Conservation (phyloP, 1,139 yeast species). For the Suhomyces anneliseae region DNA sequence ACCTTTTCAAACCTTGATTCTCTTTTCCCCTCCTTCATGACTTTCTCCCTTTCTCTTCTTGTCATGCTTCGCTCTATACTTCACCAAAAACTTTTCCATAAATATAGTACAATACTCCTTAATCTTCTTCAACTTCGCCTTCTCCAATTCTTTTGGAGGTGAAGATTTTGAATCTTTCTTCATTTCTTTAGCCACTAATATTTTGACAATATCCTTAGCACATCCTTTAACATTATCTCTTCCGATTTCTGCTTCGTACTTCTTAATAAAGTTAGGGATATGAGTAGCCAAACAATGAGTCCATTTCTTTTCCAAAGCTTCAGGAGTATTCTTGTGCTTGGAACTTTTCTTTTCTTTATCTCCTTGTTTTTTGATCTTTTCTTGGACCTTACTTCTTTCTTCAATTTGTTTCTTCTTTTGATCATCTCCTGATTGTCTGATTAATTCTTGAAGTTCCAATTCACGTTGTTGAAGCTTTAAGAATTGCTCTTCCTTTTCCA, state of each 20-base stretch:
- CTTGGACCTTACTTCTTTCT: conserved; percentile 14
- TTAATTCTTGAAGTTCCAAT: conserved; percentile 37
- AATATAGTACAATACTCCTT: conserved; percentile 62
- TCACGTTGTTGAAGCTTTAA: conserved; percentile 28
- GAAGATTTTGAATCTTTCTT: conserved; percentile 37
- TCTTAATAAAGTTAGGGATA: conserved; percentile 77
- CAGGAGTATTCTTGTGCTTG: conserved; percentile 2
- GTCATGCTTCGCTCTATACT: conserved; percentile 43
- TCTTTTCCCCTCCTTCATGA: conserved; percentile 6
- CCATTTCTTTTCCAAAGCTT: conserved; percentile 49
- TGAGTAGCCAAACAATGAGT: conserved; percentile 63
- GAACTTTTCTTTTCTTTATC: conserved; percentile 1
- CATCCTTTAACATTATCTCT: conserved; percentile 73
- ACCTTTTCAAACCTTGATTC: conserved; percentile 1
- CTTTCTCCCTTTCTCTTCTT: conserved; percentile 9
- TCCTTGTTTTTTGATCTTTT: conserved; percentile 12
- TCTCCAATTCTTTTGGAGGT: conserved; percentile 60
- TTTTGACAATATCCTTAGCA: conserved; percentile 72
- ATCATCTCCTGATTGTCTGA: conserved; percentile 31
- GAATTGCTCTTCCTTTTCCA: conserved; percentile 35
- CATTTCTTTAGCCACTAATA: conserved; percentile 63
- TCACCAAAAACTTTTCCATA: conserved; percentile 71
- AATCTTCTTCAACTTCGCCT: conserved; percentile 66
- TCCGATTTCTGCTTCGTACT: conserved; percentile 65
- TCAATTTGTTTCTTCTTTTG: conserved; percentile 10